Conservation (phyloP, 2,329 filamentous ascomycete species). For the Pestalotiopsis sp. region DNA sequence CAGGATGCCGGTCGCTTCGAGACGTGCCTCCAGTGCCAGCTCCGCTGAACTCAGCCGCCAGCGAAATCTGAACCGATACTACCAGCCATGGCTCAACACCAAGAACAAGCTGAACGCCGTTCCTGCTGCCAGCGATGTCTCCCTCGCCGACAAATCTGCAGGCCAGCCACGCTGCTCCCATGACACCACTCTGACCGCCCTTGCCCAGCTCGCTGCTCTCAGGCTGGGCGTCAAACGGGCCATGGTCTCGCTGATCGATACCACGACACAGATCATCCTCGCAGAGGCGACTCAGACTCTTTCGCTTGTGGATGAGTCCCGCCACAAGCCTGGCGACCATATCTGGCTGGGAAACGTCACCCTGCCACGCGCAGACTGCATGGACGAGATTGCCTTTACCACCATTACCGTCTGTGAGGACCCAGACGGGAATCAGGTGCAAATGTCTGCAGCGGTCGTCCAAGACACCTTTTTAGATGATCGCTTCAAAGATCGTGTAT, state of each 20-base stretch:
- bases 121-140: conserved; percentile 14
- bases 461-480: conserved; percentile 32
- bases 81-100: conserved; percentile 25
- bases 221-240: conserved; percentile 41
- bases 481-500: conserved; percentile 23
- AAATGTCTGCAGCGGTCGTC: conserved; percentile 31
- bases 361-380: conserved; percentile 21
- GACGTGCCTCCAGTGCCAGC: conserved; percentile 20
- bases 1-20: conserved; percentile 11
- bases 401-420: conserved; percentile 17
- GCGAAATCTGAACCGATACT: conserved; percentile 23
- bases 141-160: background rate
- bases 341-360: conserved; percentile 25
- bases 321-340: conserved; percentile 21
- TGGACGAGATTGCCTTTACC: conserved; percentile 20
- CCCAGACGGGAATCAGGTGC: conserved; percentile 6
- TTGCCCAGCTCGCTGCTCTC: conserved; percentile 49
- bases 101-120: conserved; percentile 17
- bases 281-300: conserved; percentile 48
- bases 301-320: conserved; percentile 35
- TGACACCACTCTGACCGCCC: conserved; percentile 44
- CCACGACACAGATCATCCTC: conserved; percentile 46
- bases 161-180: conserved; percentile 29
- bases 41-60: conserved; percentile 20
- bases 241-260: conserved; percentile 54